Base-by-base conservation (phyloP, 371 early-diverging fungal species). In the Lichtheimia ramosa region DNA sequence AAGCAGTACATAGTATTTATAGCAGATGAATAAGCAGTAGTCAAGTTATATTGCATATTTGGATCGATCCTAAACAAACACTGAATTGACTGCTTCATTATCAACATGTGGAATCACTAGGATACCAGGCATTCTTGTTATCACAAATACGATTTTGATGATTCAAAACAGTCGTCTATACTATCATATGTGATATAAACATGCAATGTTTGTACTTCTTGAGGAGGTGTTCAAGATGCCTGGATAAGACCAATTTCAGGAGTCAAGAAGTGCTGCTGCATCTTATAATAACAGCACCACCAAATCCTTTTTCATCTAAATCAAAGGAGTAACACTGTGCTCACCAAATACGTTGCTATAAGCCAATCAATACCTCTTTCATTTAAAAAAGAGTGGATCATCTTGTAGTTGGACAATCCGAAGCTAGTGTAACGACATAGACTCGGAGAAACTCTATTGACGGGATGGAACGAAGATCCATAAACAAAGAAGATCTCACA, bases 281-380 rank as follows among this genome's bases (percentile, higher is more conserved):
- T 75, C 75, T 46, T 77, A 58, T 12, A 70, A 67, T 23, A 71
- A 60, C 20, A 61, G 56, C 4, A 60, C 61, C 3, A 62, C 10
- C 34, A 2, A 4, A 34, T 34, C 34, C 51, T 8, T 75, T 63
- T 15, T 62, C 56, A 42, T 61, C 61, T 10, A 71, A 64, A 2
- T 18, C 15, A 0, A 39, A 43, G 14, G 68, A 51, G 0, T 50
- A 48, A 25, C 63, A 41, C 20, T 53, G 69, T 73, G 52, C 71
- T 61, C 46, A 78, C 51, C 20, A 86, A n/a, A 49, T 68, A 79
- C n/a, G 73, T 68, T 5, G 84, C 74, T 48, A 83, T 81, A 3
- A 82, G 64, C 84, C 84, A 88, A 83, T 79, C 3, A 86, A 50
- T 5, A 83, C 84, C 51, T 85, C 84, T 58, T 88, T 85, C 24